These are phyloP conservation scores for Terana coerulea DNA, from an alignment of 768 basidiomycete genomes.

Conservation along the genomic window DNA sequence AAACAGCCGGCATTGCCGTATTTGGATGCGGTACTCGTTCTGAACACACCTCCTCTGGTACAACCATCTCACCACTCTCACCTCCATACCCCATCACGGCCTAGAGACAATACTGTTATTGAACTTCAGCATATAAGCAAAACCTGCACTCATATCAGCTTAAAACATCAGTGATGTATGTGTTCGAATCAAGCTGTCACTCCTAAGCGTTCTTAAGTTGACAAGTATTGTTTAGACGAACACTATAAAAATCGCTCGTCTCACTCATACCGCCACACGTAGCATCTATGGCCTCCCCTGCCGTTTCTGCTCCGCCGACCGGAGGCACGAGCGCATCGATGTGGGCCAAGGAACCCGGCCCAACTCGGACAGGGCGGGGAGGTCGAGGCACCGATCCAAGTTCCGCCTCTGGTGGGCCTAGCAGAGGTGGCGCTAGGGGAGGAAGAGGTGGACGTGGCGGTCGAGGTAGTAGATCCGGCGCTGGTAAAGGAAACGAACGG, in stretches of 20 bases:
- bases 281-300: constrained; percentile 20
- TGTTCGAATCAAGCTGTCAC: too few species aligned
- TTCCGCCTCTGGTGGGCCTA: constrained; percentile 19
- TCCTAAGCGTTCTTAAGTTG: too few species aligned
- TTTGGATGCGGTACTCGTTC: not conserved
- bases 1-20: constrained; percentile 4
- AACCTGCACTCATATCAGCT: not conserved
- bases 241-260: too few species aligned
- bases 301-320: constrained; percentile 15
- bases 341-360: constrained; percentile 18
- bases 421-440: constrained; percentile 21
- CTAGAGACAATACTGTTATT: not conserved
- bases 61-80: not conserved
- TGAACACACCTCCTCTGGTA: constrained; percentile 7
- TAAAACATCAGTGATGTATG: too few species aligned
- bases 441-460: constrained; percentile 30
- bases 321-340: constrained; percentile 18
- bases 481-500: too few species aligned
- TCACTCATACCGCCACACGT: not conserved
- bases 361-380: constrained; percentile 18
- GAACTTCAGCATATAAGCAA: not conserved
- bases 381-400: constrained; percentile 22
- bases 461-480: too few species aligned
- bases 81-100: not conserved
- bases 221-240: too few species aligned